Conservation (phyloP, 2,329 filamentous ascomycete species). For the Nothophoma quercina region DNA sequence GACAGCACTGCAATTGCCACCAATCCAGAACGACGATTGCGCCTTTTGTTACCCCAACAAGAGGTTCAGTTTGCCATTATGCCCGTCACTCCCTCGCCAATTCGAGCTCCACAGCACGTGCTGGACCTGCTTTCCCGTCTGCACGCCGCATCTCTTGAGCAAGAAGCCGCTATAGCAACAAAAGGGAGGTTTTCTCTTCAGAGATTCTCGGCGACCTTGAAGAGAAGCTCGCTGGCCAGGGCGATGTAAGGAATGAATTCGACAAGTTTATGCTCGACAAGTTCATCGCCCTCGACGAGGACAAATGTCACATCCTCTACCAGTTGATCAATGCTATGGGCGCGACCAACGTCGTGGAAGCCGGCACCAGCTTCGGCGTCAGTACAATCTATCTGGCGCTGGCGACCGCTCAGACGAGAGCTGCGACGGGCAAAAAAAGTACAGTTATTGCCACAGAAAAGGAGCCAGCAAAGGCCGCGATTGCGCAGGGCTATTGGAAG, state of each 20-base stretch:
- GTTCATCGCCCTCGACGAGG: conserved; percentile 66
- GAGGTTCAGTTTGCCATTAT: too few relatives aligned
- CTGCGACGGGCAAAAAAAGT: conserved; percentile 1
- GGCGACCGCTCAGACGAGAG: neutral
- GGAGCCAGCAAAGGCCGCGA: neutral
- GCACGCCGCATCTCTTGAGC: conserved; percentile 10
- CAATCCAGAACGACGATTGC: too few relatives aligned
- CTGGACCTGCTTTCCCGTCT: conserved; percentile 7
- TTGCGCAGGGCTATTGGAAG: conserved; percentile 56
- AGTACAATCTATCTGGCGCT: conserved; percentile 68
- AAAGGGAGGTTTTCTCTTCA: conserved; percentile 6
- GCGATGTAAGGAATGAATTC: conserved; percentile 7
- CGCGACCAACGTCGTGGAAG: conserved; percentile 64
- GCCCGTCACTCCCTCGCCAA: neutral
- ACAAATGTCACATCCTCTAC: conserved; percentile 67
- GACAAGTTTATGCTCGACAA: conserved; percentile 50
- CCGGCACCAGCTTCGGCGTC: conserved; percentile 68
- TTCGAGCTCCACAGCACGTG: conserved; percentile 5
- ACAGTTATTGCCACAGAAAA: conserved; percentile 1
- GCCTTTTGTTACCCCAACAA: too few relatives aligned
- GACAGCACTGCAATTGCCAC: neutral
- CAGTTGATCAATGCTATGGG: conserved; percentile 55
- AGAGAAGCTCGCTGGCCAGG: neutral
- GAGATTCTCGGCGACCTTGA: conserved; percentile 5
- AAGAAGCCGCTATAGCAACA: conserved; percentile 11